A percentile compares a stretch with the other conserved stretches of the same genome.
Conservation (phyloP, 352 stramenopile species). For the Phytophthora nicotianae region DNA sequence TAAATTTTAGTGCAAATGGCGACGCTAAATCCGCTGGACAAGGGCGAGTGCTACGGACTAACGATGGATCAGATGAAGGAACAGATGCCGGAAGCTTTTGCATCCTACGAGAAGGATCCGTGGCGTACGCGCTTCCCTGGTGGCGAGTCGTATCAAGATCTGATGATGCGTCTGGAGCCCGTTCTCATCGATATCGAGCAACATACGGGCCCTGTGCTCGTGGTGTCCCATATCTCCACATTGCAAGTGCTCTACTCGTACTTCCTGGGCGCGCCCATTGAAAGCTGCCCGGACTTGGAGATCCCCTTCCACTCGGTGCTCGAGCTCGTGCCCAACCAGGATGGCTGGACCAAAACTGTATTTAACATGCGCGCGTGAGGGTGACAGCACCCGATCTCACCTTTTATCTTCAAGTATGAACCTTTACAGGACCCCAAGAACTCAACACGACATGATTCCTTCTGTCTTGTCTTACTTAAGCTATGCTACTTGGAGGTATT, state of each 20-base stretch:
- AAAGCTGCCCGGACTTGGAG: conserved; percentile 76
- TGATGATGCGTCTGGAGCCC: conserved; percentile 92
- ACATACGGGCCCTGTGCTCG: conserved; percentile 81
- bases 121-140: conserved; percentile 87
- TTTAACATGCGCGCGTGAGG: conserved; percentile 73
- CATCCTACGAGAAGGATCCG: conserved; percentile 70
- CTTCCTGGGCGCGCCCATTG: conserved; percentile 81
- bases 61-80: conserved; percentile 87
- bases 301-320: conserved; percentile 88
- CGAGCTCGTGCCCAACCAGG: conserved; percentile 79
- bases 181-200: conserved; percentile 94
- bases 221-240: conserved; percentile 89
- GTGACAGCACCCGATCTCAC: conserved; percentile 13
- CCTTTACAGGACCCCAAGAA: conserved; percentile 20
- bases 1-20: conserved; percentile 67
- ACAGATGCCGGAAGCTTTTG: conserved; percentile 65
- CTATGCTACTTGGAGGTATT: conserved; percentile 11
- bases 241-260: conserved; percentile 90
- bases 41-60: conserved; percentile 86
- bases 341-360: conserved; percentile 85
- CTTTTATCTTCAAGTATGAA: conserved; percentile 31
- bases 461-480: conserved; percentile 21
- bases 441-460: conserved; percentile 29
- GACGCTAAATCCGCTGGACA: conserved; percentile 84
- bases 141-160: conserved; percentile 94